Percentiles rank a stretch among this genome's conserved stretches.
phyloP scores from a whole-genome alignment of 805 yeast species.

The Zygoascus ofunaensis region DNA sequence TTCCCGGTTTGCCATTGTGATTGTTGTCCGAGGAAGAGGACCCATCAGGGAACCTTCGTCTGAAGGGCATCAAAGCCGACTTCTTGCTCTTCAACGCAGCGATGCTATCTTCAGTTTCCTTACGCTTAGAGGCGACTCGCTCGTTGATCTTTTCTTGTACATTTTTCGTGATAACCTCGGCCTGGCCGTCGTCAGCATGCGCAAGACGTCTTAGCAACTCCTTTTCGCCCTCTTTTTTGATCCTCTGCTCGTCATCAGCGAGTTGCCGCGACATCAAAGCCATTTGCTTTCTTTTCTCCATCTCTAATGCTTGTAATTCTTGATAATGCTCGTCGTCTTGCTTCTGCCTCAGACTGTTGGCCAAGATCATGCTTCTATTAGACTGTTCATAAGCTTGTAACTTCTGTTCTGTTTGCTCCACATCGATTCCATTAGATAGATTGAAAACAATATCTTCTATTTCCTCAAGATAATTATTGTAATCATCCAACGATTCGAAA shows the following conservation, averaged over 20 bases:
- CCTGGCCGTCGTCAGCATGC: constrained; percentile 30
- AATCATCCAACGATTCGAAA: constrained; percentile 50
- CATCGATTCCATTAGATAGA: constrained; percentile 58
- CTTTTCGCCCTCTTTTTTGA: constrained; percentile 37
- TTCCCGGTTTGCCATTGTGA: too few species aligned
- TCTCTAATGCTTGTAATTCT: constrained; percentile 58
- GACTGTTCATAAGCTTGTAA: constrained; percentile 56
- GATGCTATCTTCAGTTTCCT: constrained; percentile 21
- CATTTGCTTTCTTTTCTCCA: constrained; percentile 47
- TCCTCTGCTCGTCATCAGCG: constrained; percentile 44
- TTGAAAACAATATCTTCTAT: constrained; percentile 76
- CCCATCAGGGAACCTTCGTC: background rate
- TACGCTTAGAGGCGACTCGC: constrained; percentile 7
- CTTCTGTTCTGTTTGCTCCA: constrained; percentile 55
- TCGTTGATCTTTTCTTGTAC: constrained; percentile 13
- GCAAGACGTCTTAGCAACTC: constrained; percentile 49
- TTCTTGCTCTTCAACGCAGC: background rate
- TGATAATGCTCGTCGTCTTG: constrained; percentile 61
- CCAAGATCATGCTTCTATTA: constrained; percentile 65
- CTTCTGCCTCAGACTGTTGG: constrained; percentile 63
- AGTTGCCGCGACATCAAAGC: constrained; percentile 51
- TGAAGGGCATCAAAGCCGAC: constrained; percentile 1
- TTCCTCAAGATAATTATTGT: constrained; percentile 72
- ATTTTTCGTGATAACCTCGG: constrained; percentile 42
- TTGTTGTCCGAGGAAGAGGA: background rate